Conservation (phyloP, 2,329 filamentous ascomycete species). For the Botrytis cinerea region DNA sequence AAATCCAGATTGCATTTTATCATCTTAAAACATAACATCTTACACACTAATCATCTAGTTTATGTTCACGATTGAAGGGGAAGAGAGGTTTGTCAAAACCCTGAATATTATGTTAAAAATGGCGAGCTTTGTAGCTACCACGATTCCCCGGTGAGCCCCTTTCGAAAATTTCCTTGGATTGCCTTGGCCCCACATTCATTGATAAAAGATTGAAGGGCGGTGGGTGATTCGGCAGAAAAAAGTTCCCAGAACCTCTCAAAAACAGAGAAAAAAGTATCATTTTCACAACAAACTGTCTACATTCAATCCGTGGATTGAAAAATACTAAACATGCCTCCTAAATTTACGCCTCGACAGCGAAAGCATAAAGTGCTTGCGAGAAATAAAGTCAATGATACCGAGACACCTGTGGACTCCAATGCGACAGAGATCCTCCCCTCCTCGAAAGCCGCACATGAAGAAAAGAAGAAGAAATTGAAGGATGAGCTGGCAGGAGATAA, state of each 20-base stretch:
- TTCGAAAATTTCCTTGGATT: background rate
- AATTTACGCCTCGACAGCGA: constrained; percentile 64
- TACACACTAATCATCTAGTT: background rate
- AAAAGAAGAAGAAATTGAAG: constrained; percentile 57
- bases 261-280: background rate
- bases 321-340: constrained; percentile 35
- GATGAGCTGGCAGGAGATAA: constrained; percentile 53
- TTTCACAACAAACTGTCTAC: background rate
- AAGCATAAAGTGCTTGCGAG: constrained; percentile 71
- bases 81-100: too few relatives aligned
- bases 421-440: constrained; percentile 52
- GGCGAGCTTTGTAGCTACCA: background rate
- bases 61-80: too few relatives aligned
- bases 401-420: constrained; percentile 54
- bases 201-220: background rate
- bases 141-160: background rate
- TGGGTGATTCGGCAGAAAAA: constrained; percentile 23
- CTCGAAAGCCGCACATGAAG: constrained; percentile 50
- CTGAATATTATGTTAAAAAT: background rate
- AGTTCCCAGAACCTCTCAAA: constrained; percentile 18
- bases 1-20: background rate
- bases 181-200: constrained; percentile 1
- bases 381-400: constrained; percentile 50
- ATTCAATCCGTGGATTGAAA: background rate
- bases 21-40: background rate